Conservation (phyloP, 2,329 filamentous ascomycete genomes). For the Apiospora saccharicola region DNA sequence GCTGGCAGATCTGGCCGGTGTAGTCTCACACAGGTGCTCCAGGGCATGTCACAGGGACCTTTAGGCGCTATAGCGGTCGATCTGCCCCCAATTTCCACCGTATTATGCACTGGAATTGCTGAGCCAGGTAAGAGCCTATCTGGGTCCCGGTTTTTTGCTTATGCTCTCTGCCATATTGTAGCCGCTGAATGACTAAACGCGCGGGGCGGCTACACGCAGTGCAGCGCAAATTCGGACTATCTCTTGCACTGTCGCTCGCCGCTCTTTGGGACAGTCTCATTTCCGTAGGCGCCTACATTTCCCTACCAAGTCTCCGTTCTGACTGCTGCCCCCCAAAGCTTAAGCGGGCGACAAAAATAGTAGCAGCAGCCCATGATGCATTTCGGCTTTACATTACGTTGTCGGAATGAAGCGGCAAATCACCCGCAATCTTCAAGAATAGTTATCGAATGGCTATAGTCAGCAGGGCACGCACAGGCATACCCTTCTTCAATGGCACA, state of each 20-base stretch:
- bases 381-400: neutral
- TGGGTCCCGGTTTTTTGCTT: neutral
- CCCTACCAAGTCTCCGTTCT: neutral
- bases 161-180: neutral
- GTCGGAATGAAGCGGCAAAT: conserved; percentile 11
- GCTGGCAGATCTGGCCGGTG: conserved; percentile 1
- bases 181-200: conserved; percentile 22
- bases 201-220: conserved; percentile 24
- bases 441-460: conserved; percentile 6
- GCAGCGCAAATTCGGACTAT: neutral
- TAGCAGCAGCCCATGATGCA: neutral
- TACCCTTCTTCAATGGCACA: neutral
- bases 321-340: conserved; percentile 9
- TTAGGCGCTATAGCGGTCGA: conserved; percentile 6
- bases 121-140: neutral
- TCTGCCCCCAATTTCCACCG: conserved; percentile 9
- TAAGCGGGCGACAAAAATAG: conserved; percentile 23
- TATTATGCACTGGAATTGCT: conserved; percentile 1
- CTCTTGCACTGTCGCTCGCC: neutral
- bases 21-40: neutral
- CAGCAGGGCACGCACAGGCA: conserved; percentile 5
- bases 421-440: neutral
- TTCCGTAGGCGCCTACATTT: conserved; percentile 21
- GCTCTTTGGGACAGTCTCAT: conserved; percentile 4
- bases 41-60: conserved; percentile 11